Conservation (phyloP, 371 early-diverging fungal genomes). For the Lichtheimia ornata region DNA sequence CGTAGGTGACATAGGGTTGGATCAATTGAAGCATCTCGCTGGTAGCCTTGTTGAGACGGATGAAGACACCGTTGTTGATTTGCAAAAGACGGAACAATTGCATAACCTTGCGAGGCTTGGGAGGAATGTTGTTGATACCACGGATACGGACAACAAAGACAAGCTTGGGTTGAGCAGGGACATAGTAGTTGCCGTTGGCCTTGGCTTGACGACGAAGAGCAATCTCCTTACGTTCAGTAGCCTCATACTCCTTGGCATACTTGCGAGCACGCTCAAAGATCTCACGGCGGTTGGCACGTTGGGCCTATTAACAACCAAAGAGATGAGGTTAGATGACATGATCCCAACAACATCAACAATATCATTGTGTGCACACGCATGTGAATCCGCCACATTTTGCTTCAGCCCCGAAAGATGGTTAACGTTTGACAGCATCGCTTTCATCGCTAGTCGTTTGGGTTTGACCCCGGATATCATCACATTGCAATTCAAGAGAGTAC, state of each 20-base stretch:
- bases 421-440: constrained; percentile 52
- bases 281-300: constrained; percentile 83
- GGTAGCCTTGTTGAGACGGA: constrained; percentile 98
- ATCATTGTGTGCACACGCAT: not conserved
- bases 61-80: constrained; percentile 99
- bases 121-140: constrained; percentile 98
- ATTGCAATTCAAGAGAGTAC: too few species aligned
- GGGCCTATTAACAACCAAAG: constrained; percentile 73
- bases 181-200: constrained; percentile 90
- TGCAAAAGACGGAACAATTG: constrained; percentile 98
- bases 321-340: constrained; percentile 59
- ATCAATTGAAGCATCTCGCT: constrained; percentile 98
- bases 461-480: constrained; percentile 16
- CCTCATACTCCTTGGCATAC: constrained; percentile 94
- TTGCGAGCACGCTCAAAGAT: constrained; percentile 98
- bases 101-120: constrained; percentile 99
- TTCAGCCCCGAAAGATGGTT: constrained; percentile 81
- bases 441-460: constrained; percentile 31
- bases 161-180: constrained; percentile 96
- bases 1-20: constrained; percentile 97
- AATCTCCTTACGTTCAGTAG: constrained; percentile 86
- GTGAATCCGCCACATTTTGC: too few species aligned
- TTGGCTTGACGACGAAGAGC: constrained; percentile 92
- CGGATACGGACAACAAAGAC: constrained; percentile 97
- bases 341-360: not conserved